Conservation (phyloP, 345 rosid genomes). For the Erysimum cheiranthoides region DNA sequence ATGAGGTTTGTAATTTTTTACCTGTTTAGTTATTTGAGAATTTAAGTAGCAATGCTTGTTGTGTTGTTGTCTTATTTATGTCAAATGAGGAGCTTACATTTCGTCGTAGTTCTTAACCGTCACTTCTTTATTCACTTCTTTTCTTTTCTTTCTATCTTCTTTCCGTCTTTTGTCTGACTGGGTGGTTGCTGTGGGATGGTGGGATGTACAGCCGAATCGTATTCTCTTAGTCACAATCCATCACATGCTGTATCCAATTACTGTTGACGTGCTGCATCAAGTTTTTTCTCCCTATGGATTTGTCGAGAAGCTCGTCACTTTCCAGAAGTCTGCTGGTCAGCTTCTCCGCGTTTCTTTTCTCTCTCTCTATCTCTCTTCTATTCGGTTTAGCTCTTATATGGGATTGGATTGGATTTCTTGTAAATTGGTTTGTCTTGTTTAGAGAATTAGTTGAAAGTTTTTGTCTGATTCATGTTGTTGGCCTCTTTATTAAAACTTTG, state of each 20-base stretch:
- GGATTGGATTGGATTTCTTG: conserved; percentile 17
- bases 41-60: background rate
- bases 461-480: conserved; percentile 14
- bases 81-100: background rate
- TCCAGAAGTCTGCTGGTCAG: conserved; percentile 99
- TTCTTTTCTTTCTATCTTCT: conserved; percentile 58
- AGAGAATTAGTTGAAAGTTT: background rate
- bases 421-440: background rate
- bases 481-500: background rate
- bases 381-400: conserved; percentile 36
- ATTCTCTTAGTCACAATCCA: conserved; percentile 93
- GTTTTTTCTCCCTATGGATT: conserved; percentile 92
- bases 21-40: background rate
- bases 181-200: conserved; percentile 63
- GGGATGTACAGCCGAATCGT: conserved; percentile 83
- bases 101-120: conserved; percentile 15
- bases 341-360: conserved; percentile 53
- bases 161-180: conserved; percentile 66
- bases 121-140: conserved; percentile 45
- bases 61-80: conserved; percentile 15
- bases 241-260: conserved; percentile 95
- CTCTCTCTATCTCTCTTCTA: conserved; percentile 44
- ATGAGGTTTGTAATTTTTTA: conserved; percentile 70
- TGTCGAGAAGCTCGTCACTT: conserved; percentile 97
- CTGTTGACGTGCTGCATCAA: conserved; percentile 96